These are phyloP conservation scores for Chondrus crispus DNA, from an alignment of 23 red algal species.

Conservation along the genomic window DNA sequence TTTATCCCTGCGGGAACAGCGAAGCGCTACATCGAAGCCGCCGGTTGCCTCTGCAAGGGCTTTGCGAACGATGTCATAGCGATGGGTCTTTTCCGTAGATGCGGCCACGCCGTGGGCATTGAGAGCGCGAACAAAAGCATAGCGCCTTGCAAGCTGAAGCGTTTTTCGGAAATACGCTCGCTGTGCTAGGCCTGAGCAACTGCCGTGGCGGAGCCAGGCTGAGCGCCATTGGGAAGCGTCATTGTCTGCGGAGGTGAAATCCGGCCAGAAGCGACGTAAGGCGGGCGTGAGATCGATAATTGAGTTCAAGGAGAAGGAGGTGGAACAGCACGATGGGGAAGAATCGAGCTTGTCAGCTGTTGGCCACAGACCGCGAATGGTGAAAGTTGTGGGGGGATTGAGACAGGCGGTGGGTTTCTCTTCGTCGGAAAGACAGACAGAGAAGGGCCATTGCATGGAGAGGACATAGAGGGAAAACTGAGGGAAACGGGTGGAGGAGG, in stretches of 20 bases:
- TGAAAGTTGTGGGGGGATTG: constrained; percentile 34
- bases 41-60: constrained; percentile 29
- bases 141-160: constrained; percentile 30
- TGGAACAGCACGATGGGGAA: constrained; percentile 25
- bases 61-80: neutral
- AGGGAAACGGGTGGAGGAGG: neutral
- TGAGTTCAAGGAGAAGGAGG: constrained; percentile 13
- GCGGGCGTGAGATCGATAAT: constrained; percentile 52
- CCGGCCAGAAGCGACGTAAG: constrained; percentile 41
- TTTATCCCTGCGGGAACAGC: neutral
- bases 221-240: neutral
- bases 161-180: constrained; percentile 53
- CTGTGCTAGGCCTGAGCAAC: constrained; percentile 17
- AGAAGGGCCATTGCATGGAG: constrained; percentile 52
- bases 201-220: constrained; percentile 31
- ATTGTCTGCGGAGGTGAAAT: neutral
- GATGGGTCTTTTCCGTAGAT: neutral
- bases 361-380: constrained; percentile 32
- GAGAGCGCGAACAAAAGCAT: constrained; percentile 35
- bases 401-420: neutral
- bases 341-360: neutral
- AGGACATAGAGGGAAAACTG: constrained; percentile 44
- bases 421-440: neutral
- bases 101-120: constrained; percentile 24
- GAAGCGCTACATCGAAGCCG: constrained; percentile 32